These are phyloP conservation scores for Thielaviopsis ethacetica DNA, from an alignment of 2,329 filamentous ascomycete genomes.

Conservation along the genomic window DNA sequence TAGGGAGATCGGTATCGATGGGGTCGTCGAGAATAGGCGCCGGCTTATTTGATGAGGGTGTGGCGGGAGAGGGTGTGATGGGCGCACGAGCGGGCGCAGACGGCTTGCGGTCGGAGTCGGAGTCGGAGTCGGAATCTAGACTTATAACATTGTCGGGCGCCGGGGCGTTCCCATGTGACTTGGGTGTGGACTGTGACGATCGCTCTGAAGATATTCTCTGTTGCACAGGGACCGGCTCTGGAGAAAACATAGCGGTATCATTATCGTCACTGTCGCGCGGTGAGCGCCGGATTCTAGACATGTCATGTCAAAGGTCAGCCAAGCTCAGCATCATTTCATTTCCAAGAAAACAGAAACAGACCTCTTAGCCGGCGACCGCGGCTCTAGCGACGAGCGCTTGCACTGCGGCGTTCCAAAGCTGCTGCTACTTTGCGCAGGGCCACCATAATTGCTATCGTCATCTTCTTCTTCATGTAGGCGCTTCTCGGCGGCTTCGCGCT, in stretches of 20 bases:
- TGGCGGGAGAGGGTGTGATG: not conserved
- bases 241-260: not conserved
- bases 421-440: not conserved
- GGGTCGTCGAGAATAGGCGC: conserved; percentile 7
- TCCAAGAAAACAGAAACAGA: not conserved
- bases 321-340: not conserved
- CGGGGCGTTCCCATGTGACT: not conserved
- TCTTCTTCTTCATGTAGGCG: not conserved
- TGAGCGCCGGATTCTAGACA: not conserved
- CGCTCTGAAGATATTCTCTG: not conserved
- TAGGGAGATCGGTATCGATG: not conserved
- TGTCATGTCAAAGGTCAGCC: not conserved
- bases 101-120: not conserved
- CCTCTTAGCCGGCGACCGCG: not conserved
- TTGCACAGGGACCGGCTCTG: not conserved
- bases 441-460: no score
- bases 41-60: not conserved
- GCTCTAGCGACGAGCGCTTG: not conserved
- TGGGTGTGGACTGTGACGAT: not conserved
- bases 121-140: not conserved
- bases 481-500: not conserved
- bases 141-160: not conserved
- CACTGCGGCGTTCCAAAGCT: not conserved
- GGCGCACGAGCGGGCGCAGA: not conserved
- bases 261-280: not conserved